Evolutionary conservation across 73 alveolate species (phyloP).

Genomic region (Breviolum minutum): DNA sequence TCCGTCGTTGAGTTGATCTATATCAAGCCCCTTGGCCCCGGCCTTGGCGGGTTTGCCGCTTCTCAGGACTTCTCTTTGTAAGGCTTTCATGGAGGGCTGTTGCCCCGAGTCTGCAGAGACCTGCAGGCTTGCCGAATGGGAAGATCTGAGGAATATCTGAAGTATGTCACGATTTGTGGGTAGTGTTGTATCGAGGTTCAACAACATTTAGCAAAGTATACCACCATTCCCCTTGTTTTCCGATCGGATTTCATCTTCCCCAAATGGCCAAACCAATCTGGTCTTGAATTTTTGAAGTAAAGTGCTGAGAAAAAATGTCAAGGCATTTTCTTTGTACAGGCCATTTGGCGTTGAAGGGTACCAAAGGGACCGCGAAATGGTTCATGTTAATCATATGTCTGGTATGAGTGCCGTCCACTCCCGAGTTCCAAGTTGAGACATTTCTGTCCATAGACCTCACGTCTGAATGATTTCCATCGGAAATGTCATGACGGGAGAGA

Average conservation of each 20-base stretch:
- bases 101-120: slow-evolving; percentile 88
- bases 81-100: slow-evolving; percentile 95
- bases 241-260: neutral
- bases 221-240: neutral
- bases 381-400: no score
- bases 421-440: no score
- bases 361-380: no score
- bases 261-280: neutral
- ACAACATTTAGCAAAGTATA: neutral
- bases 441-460: no score
- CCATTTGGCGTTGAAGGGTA: no score
- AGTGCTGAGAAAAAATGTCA: no score
- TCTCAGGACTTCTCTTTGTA: slow-evolving; percentile 78
- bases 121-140: slow-evolving; percentile 10
- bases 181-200: neutral
- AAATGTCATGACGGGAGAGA: no score
- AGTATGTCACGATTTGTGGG: neutral
- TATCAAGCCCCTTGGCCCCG: neutral
- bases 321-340: no score
- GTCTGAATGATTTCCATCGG: no score
- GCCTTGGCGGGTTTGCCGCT: neutral
- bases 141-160: neutral
- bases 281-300: neutral
- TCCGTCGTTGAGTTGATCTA: neutral
- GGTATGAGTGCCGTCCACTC: no score